Percentiles rank a stretch among this genome's conserved stretches.
Conservation (phyloP, 2,329 filamentous ascomycete genomes). For the Colletotrichum kahawae region DNA sequence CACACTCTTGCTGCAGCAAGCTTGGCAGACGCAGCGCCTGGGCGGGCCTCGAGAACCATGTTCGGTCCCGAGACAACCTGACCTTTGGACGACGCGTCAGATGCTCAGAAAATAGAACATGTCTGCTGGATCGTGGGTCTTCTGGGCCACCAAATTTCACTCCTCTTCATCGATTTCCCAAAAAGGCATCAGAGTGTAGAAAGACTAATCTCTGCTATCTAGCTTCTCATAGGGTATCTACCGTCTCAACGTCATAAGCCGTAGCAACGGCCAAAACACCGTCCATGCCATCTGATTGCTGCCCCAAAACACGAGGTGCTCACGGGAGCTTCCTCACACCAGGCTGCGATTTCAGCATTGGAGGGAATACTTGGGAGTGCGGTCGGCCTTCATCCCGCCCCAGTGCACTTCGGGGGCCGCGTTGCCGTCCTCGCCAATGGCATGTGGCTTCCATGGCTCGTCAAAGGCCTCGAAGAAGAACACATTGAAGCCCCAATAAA, state of each 20-base stretch:
- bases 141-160: not conserved
- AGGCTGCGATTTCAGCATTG: conserved; percentile 23
- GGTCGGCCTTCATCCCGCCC: conserved; percentile 69
- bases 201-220: not conserved
- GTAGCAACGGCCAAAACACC: not conserved
- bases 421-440: conserved; percentile 66
- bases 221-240: not conserved
- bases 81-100: not conserved
- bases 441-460: conserved; percentile 72
- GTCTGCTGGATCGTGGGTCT: not conserved
- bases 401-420: conserved; percentile 69
- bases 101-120: not conserved
- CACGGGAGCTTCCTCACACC: not conserved
- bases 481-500: conserved; percentile 70
- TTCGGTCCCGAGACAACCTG: conserved; percentile 1
- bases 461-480: conserved; percentile 80
- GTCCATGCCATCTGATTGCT: conserved; percentile 5
- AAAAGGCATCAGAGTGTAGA: conserved; percentile 1
- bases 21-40: not conserved
- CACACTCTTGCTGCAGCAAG: not conserved
- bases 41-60: not conserved
- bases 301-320: not conserved
- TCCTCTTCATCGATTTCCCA: not conserved
- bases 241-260: not conserved
- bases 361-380: conserved; percentile 57